Evolutionary conservation across 2,329 filamentous ascomycete genomes (phyloP).

Genomic region (Lasiodiplodia citricola): DNA sequence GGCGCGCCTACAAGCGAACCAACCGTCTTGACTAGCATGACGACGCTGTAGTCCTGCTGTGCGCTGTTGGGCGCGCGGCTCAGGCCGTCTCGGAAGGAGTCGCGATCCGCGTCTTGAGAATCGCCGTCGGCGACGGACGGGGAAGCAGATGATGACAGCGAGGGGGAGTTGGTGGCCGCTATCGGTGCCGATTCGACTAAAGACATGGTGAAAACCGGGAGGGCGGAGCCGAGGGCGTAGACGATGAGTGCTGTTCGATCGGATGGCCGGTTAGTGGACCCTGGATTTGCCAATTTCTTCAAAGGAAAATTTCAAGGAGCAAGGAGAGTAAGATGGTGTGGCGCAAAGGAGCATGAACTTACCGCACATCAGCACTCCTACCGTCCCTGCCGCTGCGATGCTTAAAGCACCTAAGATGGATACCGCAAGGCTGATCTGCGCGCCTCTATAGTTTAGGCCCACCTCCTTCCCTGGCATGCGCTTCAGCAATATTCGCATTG

Average conservation of each 20-base stretch:
- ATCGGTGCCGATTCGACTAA: slow-evolving; percentile 41
- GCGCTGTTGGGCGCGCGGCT: slow-evolving; percentile 30
- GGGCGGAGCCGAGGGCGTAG: slow-evolving; percentile 45
- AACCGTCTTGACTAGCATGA: slow-evolving; percentile 44
- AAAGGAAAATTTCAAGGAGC: background rate
- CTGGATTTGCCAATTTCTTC: background rate
- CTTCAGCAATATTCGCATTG: slow-evolving; percentile 38
- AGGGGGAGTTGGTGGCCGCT: slow-evolving; percentile 24
- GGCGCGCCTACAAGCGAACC: slow-evolving; percentile 44
- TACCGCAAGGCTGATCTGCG: slow-evolving; percentile 38
- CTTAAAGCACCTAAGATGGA: slow-evolving; percentile 42
- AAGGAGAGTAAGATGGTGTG: background rate
- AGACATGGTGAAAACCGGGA: slow-evolving; percentile 47
- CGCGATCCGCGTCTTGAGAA: background rate
- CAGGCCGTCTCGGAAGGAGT: background rate
- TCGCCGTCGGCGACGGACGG: background rate
- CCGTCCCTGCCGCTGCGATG: slow-evolving; percentile 38
- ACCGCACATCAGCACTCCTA: slow-evolving; percentile 42
- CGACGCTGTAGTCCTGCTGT: slow-evolving; percentile 43
- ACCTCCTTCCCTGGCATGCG: slow-evolving; percentile 3
- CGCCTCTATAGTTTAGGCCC: slow-evolving; percentile 38
- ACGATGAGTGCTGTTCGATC: slow-evolving; percentile 38
- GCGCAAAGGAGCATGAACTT: slow-evolving; percentile 13
- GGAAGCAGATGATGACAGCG: background rate
- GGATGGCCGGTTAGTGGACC: background rate